Evolutionary conservation across 306 rosid genomes (phyloP).

Genomic region (Cucurbita ficifolia): DNA sequence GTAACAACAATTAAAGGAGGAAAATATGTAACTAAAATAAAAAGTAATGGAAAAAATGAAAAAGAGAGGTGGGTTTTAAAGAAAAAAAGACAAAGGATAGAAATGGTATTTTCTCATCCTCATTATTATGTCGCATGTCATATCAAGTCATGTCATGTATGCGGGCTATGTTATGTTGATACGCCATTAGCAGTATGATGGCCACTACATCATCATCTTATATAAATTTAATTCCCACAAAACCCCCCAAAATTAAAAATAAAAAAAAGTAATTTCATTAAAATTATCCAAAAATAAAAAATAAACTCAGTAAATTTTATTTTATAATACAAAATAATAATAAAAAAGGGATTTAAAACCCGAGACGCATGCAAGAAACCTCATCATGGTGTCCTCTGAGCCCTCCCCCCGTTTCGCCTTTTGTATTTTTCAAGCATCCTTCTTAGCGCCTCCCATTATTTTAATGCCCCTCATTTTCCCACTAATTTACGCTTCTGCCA

Average conservation of each 20-base stretch:
- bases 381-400: slow-evolving; percentile 74
- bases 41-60: neutral
- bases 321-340: neutral
- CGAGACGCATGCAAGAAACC: slow-evolving; percentile 74
- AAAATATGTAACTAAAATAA: too few relatives aligned
- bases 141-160: slow-evolving; percentile 33
- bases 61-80: too few relatives aligned
- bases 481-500: slow-evolving; percentile 12
- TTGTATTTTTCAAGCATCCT: slow-evolving; percentile 49
- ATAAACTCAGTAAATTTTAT: neutral
- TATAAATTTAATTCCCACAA: neutral
- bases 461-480: slow-evolving; percentile 10
- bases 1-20: too few relatives aligned
- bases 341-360: slow-evolving; percentile 7
- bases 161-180: slow-evolving; percentile 11
- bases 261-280: neutral
- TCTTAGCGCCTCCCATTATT: slow-evolving; percentile 21
- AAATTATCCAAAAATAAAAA: neutral
- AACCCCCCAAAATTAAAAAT: neutral
- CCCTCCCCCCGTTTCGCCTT: slow-evolving; percentile 25
- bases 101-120: slow-evolving; percentile 7
- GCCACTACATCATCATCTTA: neutral
- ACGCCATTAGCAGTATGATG: neutral
- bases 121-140: slow-evolving; percentile 26
- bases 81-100: neutral